Percentiles rank a stretch among this genome's conserved stretches.
Conservation (phyloP, 2,329 filamentous ascomycete species). For the Magnaporthiopsis incrustans region DNA sequence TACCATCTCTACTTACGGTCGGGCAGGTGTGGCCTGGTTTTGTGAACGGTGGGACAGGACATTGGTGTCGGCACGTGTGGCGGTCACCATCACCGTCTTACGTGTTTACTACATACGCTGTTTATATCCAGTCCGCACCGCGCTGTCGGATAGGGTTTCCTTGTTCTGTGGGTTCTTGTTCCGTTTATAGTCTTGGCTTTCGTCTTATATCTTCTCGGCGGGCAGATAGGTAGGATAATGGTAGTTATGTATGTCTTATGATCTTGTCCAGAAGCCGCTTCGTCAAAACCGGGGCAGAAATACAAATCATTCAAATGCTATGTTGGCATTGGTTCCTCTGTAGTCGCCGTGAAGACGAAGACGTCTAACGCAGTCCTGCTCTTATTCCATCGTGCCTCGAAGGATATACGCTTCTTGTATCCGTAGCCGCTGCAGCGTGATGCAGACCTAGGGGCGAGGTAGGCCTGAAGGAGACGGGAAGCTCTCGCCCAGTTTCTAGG, state of each 20-base stretch:
- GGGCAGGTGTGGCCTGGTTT: background rate
- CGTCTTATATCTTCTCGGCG: conserved; percentile 6
- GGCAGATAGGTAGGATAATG: conserved; percentile 4
- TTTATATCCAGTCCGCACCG: background rate
- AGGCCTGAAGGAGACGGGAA: background rate
- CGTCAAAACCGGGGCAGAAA: background rate
- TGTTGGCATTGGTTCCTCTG: background rate
- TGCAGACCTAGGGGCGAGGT: background rate
- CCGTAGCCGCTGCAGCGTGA: too few species aligned
- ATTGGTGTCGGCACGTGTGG: background rate
- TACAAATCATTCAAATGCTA: background rate
- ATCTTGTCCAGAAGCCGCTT: background rate
- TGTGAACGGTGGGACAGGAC: background rate
- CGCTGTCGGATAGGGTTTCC: background rate
- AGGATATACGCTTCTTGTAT: too few species aligned
- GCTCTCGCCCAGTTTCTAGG: background rate
- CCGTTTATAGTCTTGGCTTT: background rate
- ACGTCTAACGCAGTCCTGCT: background rate
- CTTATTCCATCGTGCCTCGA: background rate
- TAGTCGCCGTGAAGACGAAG: background rate
- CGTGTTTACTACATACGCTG: background rate
- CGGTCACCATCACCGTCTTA: background rate
- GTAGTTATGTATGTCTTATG: conserved; percentile 8
- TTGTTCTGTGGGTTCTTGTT: background rate
- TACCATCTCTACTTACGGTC: background rate